These are phyloP conservation scores for Trichoderma parareesei DNA, from an alignment of 495 filamentous ascomycete genomes.

Conservation along the genomic window DNA sequence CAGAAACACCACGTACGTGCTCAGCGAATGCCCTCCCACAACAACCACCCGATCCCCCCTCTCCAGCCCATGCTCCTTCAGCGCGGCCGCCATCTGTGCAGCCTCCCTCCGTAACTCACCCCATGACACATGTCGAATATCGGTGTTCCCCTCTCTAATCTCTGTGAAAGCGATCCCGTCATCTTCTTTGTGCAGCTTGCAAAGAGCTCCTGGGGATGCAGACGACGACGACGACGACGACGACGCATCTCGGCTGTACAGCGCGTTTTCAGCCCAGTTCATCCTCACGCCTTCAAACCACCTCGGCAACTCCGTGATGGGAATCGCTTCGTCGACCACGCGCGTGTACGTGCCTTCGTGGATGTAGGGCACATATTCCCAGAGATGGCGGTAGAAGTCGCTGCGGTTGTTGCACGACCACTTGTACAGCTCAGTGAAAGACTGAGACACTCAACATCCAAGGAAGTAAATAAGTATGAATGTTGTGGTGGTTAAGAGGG, in stretches of 20 bases:
- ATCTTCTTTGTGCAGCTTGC: slow-evolving; percentile 56
- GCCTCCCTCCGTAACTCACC: slow-evolving; percentile 48
- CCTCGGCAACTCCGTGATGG: slow-evolving; percentile 58
- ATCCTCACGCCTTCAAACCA: slow-evolving; percentile 60
- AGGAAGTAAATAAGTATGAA: neutral
- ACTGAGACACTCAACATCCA: slow-evolving; percentile 23
- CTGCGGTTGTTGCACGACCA: slow-evolving; percentile 54
- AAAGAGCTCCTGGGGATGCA: slow-evolving; percentile 22
- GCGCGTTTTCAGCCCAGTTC: slow-evolving; percentile 59
- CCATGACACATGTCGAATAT: slow-evolving; percentile 54
- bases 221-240: slow-evolving; percentile 18
- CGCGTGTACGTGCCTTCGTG: slow-evolving; percentile 47
- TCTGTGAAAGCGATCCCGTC: slow-evolving; percentile 59
- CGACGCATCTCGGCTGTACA: slow-evolving; percentile 36
- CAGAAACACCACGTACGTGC: slow-evolving; percentile 59
- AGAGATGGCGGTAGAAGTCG: slow-evolving; percentile 59
- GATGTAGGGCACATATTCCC: slow-evolving; percentile 51
- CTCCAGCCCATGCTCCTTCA: slow-evolving; percentile 52
- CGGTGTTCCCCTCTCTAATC: slow-evolving; percentile 58
- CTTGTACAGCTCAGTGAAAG: slow-evolving; percentile 55
- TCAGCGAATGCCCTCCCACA: slow-evolving; percentile 64
- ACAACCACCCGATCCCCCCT: slow-evolving; percentile 66
- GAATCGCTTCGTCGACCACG: slow-evolving; percentile 59
- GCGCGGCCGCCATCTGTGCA: slow-evolving; percentile 49
- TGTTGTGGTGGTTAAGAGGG: neutral